Evolutionary conservation across 768 basidiomycete species (phyloP), one percentile per base, ranked within the genome.

Genomic region (Lepiota venenata): DNA sequence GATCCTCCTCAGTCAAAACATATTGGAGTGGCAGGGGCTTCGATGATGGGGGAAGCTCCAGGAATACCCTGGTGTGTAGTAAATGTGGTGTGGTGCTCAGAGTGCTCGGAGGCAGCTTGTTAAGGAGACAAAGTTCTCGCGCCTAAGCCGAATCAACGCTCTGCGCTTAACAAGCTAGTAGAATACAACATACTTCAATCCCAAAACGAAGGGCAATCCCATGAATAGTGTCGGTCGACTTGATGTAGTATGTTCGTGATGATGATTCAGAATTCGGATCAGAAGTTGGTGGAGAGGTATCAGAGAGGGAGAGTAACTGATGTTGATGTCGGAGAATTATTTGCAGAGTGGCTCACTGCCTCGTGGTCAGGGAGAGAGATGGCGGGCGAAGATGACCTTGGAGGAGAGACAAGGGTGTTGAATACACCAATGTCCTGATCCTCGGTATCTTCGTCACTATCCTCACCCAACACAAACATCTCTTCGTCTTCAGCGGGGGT

Each of bases 71-170:
- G 1, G 88, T 89, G 65, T 89, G 87, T 14, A 91, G 71, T 7
- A 91, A 70, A 62, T 90, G 86, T 5, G 89, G 88, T 0, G 83
- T 89, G 0, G 84, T 88, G 54, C 72, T 79, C 16, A 91, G 68
- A 2, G 85, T 83, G 61, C 78, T 85, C 4, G 74, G 68, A 0
- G 88, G 84, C 11, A 91, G 76, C 41, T 76, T 78, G 63, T 91
- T 91, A 12, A 88, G 68, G 16, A 70, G 79, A 63, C 87, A 88
- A 3, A 91, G 71, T 36, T 78, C 72, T 27, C 78, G 77, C 21
- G 39, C 77, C 82, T 87, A 52, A 48, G 12, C 6, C 38, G n/a
- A 12, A 50, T 56, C 18, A 60, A 56, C 7, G 47, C 15, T 22
- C 44, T 35, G 32, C 16, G 15, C 56, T 15, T 18, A 20, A 45